phyloP scores from a whole-genome alignment of 345 rosid species.

The Acer campestre region DNA sequence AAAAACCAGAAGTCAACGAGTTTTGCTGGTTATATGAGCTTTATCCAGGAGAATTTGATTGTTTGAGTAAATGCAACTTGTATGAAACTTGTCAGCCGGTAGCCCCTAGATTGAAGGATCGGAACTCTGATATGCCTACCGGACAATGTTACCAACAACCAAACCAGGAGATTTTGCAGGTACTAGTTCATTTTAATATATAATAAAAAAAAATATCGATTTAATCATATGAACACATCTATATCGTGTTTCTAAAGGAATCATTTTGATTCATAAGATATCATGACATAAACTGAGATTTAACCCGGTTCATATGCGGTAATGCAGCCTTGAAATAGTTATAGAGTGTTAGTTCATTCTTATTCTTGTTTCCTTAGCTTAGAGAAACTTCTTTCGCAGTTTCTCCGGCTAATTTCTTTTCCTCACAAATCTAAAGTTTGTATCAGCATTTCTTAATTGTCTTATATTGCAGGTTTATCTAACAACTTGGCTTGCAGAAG shows the following conservation, averaged over 20 bases:
- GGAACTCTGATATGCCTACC: slow-evolving; percentile 31
- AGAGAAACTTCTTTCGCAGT: neutral
- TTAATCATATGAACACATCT: neutral
- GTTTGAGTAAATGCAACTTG: slow-evolving; percentile 56
- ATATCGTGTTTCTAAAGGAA: neutral
- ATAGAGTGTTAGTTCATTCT: neutral
- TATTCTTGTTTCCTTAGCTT: neutral
- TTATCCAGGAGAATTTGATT: slow-evolving; percentile 70
- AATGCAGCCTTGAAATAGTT: neutral
- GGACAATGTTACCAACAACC: slow-evolving; percentile 39
- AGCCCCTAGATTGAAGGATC: slow-evolving; percentile 48
- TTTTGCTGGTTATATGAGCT: slow-evolving; percentile 68
- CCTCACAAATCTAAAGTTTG: too few species aligned
- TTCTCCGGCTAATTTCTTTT: neutral
- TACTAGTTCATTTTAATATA: slow-evolving; percentile 22
- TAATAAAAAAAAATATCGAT: neutral
- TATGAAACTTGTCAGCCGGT: slow-evolving; percentile 49
- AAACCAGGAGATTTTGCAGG: slow-evolving; percentile 65
- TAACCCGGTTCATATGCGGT: neutral
- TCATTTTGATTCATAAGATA: neutral
- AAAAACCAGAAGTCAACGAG: slow-evolving; percentile 40
- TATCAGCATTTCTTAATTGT: neutral
- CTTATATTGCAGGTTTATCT: slow-evolving; percentile 55
- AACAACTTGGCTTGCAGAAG: slow-evolving; percentile 87
- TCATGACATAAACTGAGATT: neutral